phyloP scores from a whole-genome alignment of 495 filamentous ascomycete genomes.

The Arthonia radiata region DNA sequence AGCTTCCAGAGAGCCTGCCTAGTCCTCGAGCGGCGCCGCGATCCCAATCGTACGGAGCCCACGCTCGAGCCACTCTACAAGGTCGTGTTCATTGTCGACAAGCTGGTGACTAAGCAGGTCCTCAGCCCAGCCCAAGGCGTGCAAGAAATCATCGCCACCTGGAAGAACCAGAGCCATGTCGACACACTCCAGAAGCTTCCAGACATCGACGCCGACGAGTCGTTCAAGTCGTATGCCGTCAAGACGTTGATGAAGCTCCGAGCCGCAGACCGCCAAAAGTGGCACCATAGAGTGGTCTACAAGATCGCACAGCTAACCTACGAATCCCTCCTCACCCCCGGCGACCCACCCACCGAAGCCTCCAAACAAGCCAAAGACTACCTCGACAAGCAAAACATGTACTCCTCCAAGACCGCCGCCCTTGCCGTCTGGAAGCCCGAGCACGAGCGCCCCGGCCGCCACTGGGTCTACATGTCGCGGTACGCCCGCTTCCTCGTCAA shows the following conservation, averaged over 20 bases:
- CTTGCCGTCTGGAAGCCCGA: conserved; percentile 94
- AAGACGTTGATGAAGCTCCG: conserved; percentile 48
- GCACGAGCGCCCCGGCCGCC: conserved; percentile 67
- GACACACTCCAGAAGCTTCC: conserved; percentile 17
- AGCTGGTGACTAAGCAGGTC: too few species aligned
- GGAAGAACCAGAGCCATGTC: conserved; percentile 31
- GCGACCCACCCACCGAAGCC: not conserved
- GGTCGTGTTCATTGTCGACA: conserved; percentile 65
- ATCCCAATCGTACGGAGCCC: conserved; percentile 44
- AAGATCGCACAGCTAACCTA: conserved; percentile 21
- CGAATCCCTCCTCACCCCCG: conserved; percentile 29
- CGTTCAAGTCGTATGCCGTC: conserved; percentile 56
- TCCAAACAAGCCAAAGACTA: not conserved
- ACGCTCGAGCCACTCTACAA: conserved; percentile 94
- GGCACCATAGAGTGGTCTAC: conserved; percentile 78
- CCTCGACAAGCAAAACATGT: conserved; percentile 37
- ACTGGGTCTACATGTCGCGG: conserved; percentile 79
- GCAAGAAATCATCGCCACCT: conserved; percentile 25
- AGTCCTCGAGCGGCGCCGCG: conserved; percentile 53
- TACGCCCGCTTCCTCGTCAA: conserved; percentile 64
- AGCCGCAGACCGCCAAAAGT: conserved; percentile 75
- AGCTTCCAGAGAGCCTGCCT: conserved; percentile 53
- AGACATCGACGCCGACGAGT: conserved; percentile 24
- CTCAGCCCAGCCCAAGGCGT: too few species aligned
- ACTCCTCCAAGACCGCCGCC: conserved; percentile 69